phyloP scores from a whole-genome alignment of 2,329 filamentous ascomycete species.

The Stromatinia cepivora region DNA sequence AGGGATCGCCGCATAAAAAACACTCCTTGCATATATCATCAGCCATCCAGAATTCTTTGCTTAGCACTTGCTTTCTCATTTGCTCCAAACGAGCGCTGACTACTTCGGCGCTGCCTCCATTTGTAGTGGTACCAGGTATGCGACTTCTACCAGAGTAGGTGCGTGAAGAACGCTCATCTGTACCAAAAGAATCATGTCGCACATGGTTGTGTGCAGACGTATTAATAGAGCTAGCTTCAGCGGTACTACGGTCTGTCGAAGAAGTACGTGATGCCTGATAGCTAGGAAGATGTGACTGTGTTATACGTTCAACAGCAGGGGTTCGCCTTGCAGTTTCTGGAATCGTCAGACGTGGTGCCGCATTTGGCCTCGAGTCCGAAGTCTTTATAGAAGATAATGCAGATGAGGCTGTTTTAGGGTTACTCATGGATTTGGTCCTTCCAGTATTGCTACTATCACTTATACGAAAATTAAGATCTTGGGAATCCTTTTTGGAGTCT shows the following conservation, averaged over 20 bases:
- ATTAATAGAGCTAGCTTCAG: conserved; percentile 57
- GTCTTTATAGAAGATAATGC: conserved; percentile 37
- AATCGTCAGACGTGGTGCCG: conserved; percentile 31
- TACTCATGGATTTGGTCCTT: conserved; percentile 35
- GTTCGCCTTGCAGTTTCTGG: conserved; percentile 41
- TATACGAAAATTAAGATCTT: conserved; percentile 26
- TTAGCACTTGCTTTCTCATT: conserved; percentile 83
- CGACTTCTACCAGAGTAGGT: conserved; percentile 49
- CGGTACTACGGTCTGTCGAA: conserved; percentile 57
- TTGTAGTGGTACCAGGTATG: conserved; percentile 58
- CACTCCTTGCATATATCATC: conserved; percentile 98
- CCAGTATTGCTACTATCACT: conserved; percentile 33
- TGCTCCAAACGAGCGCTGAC: conserved; percentile 64
- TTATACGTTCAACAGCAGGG: conserved; percentile 43
- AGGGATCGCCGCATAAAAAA: conserved; percentile 85
- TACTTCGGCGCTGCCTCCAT: conserved; percentile 57
- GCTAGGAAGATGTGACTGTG: conserved; percentile 48
- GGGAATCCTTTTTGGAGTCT: conserved; percentile 17
- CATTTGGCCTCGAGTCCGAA: conserved; percentile 39
- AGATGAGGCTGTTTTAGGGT: conserved; percentile 37
- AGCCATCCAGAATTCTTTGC: conserved; percentile 98
- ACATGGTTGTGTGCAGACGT: conserved; percentile 60
- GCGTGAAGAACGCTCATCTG: conserved; percentile 43
- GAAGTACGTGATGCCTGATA: conserved; percentile 55
- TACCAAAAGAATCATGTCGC: conserved; percentile 57